Percentiles rank a stretch among this genome's conserved stretches.
Evolutionary conservation across 2,329 filamentous ascomycete species (phyloP).

Genomic region (Neurospora crassa): DNA sequence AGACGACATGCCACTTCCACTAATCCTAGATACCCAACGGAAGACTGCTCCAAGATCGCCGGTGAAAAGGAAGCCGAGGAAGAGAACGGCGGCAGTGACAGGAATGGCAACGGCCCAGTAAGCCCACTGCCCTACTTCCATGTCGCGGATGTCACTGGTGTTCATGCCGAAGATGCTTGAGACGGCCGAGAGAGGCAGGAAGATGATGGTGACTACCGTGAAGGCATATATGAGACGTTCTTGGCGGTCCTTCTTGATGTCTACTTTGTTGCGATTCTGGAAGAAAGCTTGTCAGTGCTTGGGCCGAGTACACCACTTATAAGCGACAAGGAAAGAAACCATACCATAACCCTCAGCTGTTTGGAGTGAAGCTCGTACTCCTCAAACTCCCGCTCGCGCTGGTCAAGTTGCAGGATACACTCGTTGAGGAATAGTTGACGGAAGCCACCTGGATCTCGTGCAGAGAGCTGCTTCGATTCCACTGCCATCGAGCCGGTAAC

Average conservation of each 20-base stretch:
- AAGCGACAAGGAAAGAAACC: background rate
- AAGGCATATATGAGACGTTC: constrained; percentile 40
- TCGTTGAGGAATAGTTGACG: constrained; percentile 30
- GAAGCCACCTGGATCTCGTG: constrained; percentile 28
- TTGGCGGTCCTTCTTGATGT: constrained; percentile 33
- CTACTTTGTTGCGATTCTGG: constrained; percentile 27
- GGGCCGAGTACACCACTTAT: background rate
- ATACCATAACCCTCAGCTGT: background rate
- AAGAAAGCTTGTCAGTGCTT: background rate
- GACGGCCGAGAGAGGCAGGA: constrained; percentile 36
- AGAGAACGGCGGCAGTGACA: constrained; percentile 32
- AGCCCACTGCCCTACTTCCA: constrained; percentile 36
- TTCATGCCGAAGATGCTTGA: constrained; percentile 46
- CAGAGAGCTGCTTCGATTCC: constrained; percentile 19
- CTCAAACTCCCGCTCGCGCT: background rate
- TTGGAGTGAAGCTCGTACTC: background rate
- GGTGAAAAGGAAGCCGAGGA: constrained; percentile 32
- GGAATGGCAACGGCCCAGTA: constrained; percentile 42
- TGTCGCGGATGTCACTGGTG: constrained; percentile 38
- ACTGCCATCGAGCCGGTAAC: background rate
- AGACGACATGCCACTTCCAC: background rate
- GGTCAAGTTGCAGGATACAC: constrained; percentile 15
- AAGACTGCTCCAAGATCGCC: constrained; percentile 29
- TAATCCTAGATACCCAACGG: constrained; percentile 10
- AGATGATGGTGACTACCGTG: constrained; percentile 39